phyloP scores from a whole-genome alignment of 306 rosid species.

The Prunus mongolica region DNA sequence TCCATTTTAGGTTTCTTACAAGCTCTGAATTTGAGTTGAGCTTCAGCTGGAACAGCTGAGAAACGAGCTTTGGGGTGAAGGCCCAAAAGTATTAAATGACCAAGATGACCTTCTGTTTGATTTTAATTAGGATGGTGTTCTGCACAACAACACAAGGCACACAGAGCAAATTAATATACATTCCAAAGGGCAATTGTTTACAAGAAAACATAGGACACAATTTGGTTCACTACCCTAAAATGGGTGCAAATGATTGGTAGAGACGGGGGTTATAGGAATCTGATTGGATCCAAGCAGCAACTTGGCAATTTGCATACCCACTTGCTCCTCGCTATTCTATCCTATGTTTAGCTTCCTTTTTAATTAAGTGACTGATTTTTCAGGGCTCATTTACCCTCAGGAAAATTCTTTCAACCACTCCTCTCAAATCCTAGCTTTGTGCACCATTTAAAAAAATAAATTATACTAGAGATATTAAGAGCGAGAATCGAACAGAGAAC shows the following conservation, averaged over 20 bases:
- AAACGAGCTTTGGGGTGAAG: background rate
- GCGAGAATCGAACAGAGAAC: no score
- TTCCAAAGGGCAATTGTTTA: constrained; percentile 4
- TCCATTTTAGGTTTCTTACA: background rate
- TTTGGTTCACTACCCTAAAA: background rate
- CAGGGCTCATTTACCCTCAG: no score
- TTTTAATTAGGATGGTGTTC: background rate
- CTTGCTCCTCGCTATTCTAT: background rate
- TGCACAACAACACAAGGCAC: background rate
- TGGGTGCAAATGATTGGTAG: constrained; percentile 23
- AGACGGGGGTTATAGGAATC: background rate
- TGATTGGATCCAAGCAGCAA: constrained; percentile 6
- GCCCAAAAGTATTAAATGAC: constrained; percentile 14
- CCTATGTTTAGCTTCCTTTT: no score
- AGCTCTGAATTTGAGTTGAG: constrained; percentile 4
- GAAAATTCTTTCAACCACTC: no score
- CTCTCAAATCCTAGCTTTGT: no score
- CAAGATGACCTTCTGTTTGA: background rate
- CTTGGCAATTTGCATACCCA: background rate
- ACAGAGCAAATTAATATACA: background rate
- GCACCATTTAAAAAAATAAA: no score
- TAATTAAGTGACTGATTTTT: no score
- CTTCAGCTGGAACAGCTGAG: background rate
- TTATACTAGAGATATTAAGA: no score
- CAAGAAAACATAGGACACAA: background rate